phyloP scores from a whole-genome alignment of 1,284 basidiomycete species.

The Salmacisia buchloeana region DNA sequence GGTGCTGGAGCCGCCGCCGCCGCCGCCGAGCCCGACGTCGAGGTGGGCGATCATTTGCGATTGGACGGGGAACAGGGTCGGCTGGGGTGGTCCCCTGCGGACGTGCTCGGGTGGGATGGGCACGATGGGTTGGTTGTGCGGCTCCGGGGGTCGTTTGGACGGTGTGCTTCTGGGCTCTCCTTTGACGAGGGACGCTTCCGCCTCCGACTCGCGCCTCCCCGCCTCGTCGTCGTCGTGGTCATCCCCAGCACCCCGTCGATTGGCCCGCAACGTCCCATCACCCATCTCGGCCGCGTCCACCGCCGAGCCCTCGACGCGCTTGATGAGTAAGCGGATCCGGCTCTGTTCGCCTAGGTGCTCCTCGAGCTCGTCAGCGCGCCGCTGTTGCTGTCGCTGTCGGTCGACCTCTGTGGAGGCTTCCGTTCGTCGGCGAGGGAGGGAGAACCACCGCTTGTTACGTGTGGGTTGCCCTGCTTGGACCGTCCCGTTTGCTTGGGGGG shows the following conservation, averaged over 20 bases:
- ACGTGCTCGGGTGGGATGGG: neutral
- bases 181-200: neutral
- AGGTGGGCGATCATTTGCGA: neutral
- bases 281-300: neutral
- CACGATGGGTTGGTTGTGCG: neutral
- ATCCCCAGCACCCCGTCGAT: neutral
- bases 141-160: neutral
- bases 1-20: too few relatives aligned
- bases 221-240: too few relatives aligned
- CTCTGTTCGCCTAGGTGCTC: neutral
- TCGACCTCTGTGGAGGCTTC: neutral
- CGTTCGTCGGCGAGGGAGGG: neutral
- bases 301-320: neutral
- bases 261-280: neutral
- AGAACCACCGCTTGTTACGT: neutral
- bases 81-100: neutral
- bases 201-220: too few relatives aligned
- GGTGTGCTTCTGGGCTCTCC: neutral
- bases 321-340: neutral
- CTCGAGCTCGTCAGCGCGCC: neutral
- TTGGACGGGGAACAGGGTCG: neutral
- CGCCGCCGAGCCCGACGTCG: neutral
- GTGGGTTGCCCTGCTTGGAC: neutral
- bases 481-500: neutral
- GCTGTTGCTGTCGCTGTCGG: too few relatives aligned